Base-by-base conservation (phyloP, 352 stramenopile species). In the Phytopythium cucurbitacearum region DNA sequence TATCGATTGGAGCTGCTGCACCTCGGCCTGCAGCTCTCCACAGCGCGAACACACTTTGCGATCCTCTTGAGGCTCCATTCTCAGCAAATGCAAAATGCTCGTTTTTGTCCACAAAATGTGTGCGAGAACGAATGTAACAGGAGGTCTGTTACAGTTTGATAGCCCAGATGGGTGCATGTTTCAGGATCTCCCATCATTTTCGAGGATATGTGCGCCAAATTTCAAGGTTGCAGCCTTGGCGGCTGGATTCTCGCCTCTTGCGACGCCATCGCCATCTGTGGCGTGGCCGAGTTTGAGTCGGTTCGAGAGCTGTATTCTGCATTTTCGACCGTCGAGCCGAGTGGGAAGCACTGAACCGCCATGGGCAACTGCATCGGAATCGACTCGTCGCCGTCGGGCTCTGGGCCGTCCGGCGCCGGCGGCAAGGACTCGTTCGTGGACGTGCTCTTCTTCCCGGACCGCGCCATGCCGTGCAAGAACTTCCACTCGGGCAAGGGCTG, bases 391-490 rank as follows among this genome's bases (percentile, higher is more conserved):
- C 2, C 21, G 21, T 28, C 21, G 21, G 21, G 21, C 21, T 28
- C 21, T 28, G 21, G 21, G 21, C 21, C 21, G 21, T 28, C 21
- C 21, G 21, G 21, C 54, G 50, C 51, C 55, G 21, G 13, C 38
- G 55, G 46, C 10, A 48, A 64, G 33, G 77, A 87, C 64, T 85
- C 77, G 66, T 87, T 85, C 55, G 67, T 84, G 40, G 78, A 89
- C 44, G 78, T 80, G 52, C 54, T 89, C 41, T 89, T 89, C 69
- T 89, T 89, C 60, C 78, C 78, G n/a, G 78, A 89, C 53, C 44
- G 56, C 3, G 63, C 49, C 34, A 77, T 89, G 68, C 78, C 78
- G 4, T 89, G 78, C 69, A 76, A 72, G 52, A 73, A 76, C 37
- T 77, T 80, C 48, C 59, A 71, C 32, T 74, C 64, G 37, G 57